phyloP scores from a whole-genome alignment of 768 basidiomycete genomes.

The Lactarius akahatsu region DNA sequence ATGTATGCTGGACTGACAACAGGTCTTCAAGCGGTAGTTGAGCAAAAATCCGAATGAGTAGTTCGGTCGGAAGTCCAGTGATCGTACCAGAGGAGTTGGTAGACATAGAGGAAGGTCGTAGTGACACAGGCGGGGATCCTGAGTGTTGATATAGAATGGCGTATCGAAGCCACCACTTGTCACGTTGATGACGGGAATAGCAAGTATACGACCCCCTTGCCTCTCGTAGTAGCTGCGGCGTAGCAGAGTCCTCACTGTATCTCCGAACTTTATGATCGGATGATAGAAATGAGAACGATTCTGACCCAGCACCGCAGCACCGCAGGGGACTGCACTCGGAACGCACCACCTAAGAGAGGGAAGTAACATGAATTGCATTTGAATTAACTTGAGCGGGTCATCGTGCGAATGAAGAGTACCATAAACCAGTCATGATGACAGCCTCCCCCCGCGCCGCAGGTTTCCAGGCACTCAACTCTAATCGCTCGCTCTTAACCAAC shows the following conservation, averaged over 20 bases:
- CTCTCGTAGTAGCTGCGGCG: background rate
- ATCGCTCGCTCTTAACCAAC: background rate
- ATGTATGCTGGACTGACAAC: conserved; percentile 5
- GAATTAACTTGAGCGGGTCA: background rate
- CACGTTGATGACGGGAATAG: background rate
- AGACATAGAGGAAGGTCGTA: background rate
- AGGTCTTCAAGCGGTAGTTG: background rate
- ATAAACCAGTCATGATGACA: background rate
- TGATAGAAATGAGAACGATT: background rate
- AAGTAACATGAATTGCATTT: background rate
- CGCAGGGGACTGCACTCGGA: background rate
- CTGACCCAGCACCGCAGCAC: background rate
- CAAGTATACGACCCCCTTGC: background rate
- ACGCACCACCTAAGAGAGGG: background rate
- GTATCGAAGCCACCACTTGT: background rate
- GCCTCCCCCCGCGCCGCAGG: background rate
- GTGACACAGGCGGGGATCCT: background rate
- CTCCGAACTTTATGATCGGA: background rate
- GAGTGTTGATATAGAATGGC: background rate
- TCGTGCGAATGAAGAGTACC: background rate
- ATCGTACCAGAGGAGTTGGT: background rate
- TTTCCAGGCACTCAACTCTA: background rate
- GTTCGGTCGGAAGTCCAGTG: background rate
- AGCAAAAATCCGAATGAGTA: conserved; percentile 1
- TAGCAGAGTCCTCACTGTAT: background rate